A percentile compares a stretch with the other conserved stretches of the same genome.
phyloP scores from a whole-genome alignment of 148 eudicot species.

The Cornus suecica region DNA sequence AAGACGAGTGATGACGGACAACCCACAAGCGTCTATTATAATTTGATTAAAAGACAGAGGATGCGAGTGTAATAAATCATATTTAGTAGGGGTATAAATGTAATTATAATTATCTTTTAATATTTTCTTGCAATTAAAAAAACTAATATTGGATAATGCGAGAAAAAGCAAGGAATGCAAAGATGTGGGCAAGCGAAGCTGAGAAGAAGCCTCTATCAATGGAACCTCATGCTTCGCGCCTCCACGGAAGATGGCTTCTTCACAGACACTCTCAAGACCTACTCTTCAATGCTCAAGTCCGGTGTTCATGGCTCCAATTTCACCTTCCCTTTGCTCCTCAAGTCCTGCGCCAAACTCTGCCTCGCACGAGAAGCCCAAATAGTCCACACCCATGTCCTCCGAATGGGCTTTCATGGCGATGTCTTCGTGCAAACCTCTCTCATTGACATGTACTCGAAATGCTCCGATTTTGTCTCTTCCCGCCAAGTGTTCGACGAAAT shows the following conservation, averaged over 20 bases:
- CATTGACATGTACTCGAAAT: background rate
- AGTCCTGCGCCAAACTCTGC: background rate
- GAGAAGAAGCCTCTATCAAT: background rate
- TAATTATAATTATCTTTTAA: too few species aligned
- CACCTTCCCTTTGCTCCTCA: background rate
- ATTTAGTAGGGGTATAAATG: too few species aligned
- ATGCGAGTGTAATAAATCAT: too few species aligned
- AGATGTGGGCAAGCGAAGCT: background rate
- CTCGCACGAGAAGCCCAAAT: background rate
- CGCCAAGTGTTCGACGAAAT: background rate
- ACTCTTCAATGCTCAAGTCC: background rate
- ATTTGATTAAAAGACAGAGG: too few species aligned
- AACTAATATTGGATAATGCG: too few species aligned
- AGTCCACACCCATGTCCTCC: background rate
- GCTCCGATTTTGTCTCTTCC: background rate
- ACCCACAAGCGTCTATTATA: too few species aligned
- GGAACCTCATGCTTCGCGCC: background rate
- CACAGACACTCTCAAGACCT: background rate
- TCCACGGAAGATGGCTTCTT: conserved; percentile 5
- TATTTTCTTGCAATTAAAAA: too few species aligned
- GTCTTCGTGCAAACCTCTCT: conserved; percentile 1
- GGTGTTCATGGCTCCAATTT: background rate
- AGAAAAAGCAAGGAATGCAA: too few species aligned
- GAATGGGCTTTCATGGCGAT: background rate
- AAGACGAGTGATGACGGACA: too few species aligned